Conservation (phyloP, 2,329 filamentous ascomycete species). For the Paecilomyces formosus region DNA sequence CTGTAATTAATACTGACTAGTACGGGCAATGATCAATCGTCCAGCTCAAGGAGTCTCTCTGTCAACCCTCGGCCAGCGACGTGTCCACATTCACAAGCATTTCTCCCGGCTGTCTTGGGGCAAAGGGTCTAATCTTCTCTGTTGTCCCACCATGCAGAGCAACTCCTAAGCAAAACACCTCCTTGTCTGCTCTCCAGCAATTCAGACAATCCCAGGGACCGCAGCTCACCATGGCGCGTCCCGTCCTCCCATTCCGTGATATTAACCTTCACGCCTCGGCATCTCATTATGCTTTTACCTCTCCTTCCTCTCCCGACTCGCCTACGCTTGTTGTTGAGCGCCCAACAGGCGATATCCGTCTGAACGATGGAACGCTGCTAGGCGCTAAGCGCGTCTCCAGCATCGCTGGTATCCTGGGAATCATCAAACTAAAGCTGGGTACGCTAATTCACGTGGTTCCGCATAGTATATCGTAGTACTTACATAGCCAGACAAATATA, state of each 20-base stretch:
- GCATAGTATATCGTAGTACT: constrained; percentile 10
- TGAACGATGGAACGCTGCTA: constrained; percentile 70
- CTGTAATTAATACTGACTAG: neutral
- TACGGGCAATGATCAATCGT: neutral
- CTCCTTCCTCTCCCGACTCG: constrained; percentile 83
- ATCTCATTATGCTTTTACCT: constrained; percentile 93
- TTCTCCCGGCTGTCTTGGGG: neutral
- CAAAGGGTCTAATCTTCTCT: no score
- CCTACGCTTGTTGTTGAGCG: constrained; percentile 84
- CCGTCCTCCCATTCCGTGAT: constrained; percentile 71
- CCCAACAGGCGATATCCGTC: constrained; percentile 80
- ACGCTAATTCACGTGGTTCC: constrained; percentile 20
- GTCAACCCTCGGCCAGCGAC: neutral
- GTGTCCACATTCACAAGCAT: neutral
- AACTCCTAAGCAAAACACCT: neutral
- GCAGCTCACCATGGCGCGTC: constrained; percentile 25
- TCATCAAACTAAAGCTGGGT: constrained; percentile 91
- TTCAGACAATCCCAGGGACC: neutral
- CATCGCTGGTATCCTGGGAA: constrained; percentile 88
- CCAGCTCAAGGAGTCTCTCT: neutral
- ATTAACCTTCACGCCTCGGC: constrained; percentile 92
- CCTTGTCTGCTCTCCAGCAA: neutral
- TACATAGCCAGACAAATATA: constrained; percentile 68
- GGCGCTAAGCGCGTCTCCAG: constrained; percentile 82
- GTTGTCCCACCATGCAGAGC: neutral